phyloP scores from a whole-genome alignment of 202 grass and related monocot species.

The Setaria italica region DNA sequence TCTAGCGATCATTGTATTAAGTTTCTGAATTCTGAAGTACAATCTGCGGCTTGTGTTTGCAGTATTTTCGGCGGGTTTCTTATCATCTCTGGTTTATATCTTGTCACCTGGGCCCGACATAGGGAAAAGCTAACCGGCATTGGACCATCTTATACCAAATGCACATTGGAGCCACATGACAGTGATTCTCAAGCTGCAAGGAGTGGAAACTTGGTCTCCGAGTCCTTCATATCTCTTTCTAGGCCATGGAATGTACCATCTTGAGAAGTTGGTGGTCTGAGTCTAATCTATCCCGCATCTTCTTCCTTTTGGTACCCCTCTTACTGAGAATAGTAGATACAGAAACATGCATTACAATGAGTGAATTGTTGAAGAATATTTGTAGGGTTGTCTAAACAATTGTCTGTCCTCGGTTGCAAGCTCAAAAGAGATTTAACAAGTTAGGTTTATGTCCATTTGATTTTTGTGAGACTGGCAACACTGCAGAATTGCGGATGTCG shows the following conservation, averaged over 20 bases:
- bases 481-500: neutral
- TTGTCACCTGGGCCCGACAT: constrained; percentile 73
- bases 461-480: neutral
- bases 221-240: constrained; percentile 55
- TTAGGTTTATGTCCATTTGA: neutral
- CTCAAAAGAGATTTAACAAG: neutral
- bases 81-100: constrained; percentile 77
- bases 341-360: neutral
- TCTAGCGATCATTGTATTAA: neutral
- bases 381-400: neutral
- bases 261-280: constrained; percentile 34
- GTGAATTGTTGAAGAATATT: neutral
- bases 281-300: neutral
- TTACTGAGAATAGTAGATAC: constrained; percentile 24
- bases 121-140: constrained; percentile 49
- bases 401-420: neutral
- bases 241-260: constrained; percentile 57
- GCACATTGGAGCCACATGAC: constrained; percentile 37
- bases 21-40: constrained; percentile 29
- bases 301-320: constrained; percentile 20
- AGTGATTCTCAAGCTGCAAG: constrained; percentile 49
- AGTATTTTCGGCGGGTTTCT: constrained; percentile 73
- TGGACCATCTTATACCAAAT: constrained; percentile 54
- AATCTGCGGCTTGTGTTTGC: constrained; percentile 52
- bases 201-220: constrained; percentile 47